Evolutionary conservation across 768 basidiomycete species (phyloP), one percentile per base, ranked within the genome.

Genomic region (Galerina marginata): DNA sequence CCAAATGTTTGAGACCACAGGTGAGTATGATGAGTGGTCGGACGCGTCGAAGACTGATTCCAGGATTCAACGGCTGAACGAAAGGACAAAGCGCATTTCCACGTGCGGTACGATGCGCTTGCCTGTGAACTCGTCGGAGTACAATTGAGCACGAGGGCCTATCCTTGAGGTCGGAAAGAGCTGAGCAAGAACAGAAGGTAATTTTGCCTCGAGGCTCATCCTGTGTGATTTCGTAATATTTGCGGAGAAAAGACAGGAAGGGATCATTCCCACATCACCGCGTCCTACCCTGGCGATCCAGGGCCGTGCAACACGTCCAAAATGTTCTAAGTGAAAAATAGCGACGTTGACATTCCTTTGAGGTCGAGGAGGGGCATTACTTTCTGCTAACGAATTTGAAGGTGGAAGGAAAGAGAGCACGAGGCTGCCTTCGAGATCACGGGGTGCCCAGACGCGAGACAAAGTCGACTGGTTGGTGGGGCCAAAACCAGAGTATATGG

Each of bases 201-300:
- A 44, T 14, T 44, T 44, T 12, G 53, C 53, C 53, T 54, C 53
- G 53, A 54, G 54, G 54, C 54, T 55, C 42, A 15, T 44, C 29
- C 23, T 45, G 44, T 6, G 33, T 55, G 54, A 55, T 55, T 55
- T 55, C 40, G 54, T 55, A 55, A 55, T 55, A 16, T 44, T 55
- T 46, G 20, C 40, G 54, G 40, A 33, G 29, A 46, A 37, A 46
- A 36, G n/a, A 23, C 16, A 9, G 25, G 43, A 37, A 54, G 43
- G n/a, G 40, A 42, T 12, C 23, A 25, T 20, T 40, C 14, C 39
- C 9, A 54, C 40, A 15, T 29, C 42, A 29, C 36, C 26, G 33
- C 39, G 51, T 20, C 23, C 29, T 23, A 16, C 2, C 38, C 25
- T 40, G 36, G 6, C 23, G 37, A 9, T 53, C 37, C 23, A 33